A percentile compares a stretch with the other conserved stretches of the same genome.
Conservation (phyloP, 768 basidiomycete species). For the Xanthoconium purpureum region DNA sequence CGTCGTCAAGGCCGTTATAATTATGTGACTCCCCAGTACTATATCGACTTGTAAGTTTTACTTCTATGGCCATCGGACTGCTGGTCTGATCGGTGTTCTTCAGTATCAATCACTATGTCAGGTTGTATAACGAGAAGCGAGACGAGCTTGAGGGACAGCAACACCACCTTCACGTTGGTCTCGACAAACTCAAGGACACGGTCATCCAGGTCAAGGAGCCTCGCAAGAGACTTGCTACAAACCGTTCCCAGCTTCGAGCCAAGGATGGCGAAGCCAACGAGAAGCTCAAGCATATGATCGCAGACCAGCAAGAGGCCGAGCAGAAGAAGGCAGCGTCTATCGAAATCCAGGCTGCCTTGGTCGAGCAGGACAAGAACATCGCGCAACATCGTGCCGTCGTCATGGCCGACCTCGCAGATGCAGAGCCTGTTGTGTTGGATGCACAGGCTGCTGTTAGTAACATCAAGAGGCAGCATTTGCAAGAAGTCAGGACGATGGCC, state of each 20-base stretch:
- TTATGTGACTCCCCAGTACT: constrained; percentile 96
- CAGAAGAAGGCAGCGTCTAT: constrained; percentile 97
- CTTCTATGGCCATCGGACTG: neutral
- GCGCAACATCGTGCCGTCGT: constrained; percentile 85
- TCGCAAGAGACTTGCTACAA: constrained; percentile 90
- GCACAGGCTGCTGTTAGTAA: constrained; percentile 95
- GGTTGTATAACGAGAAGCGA: constrained; percentile 91
- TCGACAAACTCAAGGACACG: constrained; percentile 94
- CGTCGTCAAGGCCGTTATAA: constrained; percentile 94
- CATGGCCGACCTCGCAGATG: constrained; percentile 93
- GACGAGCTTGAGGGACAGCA: constrained; percentile 98
- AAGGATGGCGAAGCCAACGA: constrained; percentile 96
- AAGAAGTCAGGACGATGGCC: constrained; percentile 97
- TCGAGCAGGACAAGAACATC: constrained; percentile 87
- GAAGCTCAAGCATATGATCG: constrained; percentile 95
- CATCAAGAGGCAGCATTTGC: constrained; percentile 92
- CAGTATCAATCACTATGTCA: constrained; percentile 96
- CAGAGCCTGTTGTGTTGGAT: constrained; percentile 94
- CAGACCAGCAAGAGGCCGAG: constrained; percentile 98
- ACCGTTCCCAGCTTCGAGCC: constrained; percentile 86
- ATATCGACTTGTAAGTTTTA: constrained; percentile 89
- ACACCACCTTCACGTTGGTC: constrained; percentile 94
- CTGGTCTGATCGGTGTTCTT: constrained; percentile 7
- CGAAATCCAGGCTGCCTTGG: constrained; percentile 90
- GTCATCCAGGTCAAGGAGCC: constrained; percentile 97